Conservation (phyloP, 176 grass and related monocot species). For the Musa troglodytarum region DNA sequence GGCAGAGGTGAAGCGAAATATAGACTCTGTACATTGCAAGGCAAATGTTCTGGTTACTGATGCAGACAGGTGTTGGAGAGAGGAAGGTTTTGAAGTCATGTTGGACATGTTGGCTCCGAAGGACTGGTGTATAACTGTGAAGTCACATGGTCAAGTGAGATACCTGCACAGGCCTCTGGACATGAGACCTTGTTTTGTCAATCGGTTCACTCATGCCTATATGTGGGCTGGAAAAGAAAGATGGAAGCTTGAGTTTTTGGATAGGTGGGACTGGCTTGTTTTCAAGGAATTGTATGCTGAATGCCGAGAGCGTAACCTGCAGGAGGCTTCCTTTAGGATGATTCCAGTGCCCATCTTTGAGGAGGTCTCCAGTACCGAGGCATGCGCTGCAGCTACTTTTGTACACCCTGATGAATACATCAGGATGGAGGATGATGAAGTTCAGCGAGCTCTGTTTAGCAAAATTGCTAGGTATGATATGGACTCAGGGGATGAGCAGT, state of each 20-base stretch:
- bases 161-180: constrained; percentile 52
- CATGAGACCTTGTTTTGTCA: constrained; percentile 53
- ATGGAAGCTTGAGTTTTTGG: constrained; percentile 76
- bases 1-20: constrained; percentile 67
- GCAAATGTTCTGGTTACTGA: constrained; percentile 60
- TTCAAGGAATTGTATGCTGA: constrained; percentile 82
- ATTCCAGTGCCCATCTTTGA: constrained; percentile 63
- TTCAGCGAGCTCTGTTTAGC: constrained; percentile 41
- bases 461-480: constrained; percentile 60
- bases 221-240: constrained; percentile 80
- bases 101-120: constrained; percentile 39
- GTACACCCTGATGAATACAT: constrained; percentile 53
- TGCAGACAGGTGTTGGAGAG: constrained; percentile 72
- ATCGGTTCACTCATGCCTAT: constrained; percentile 79
- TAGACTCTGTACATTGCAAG: constrained; percentile 48
- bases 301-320: constrained; percentile 53
- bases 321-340: constrained; percentile 23
- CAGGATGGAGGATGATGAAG: constrained; percentile 56
- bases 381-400: constrained; percentile 35
- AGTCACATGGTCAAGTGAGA: constrained; percentile 43
- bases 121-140: constrained; percentile 76
- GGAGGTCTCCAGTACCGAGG: constrained; percentile 36
- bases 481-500: constrained; percentile 79
- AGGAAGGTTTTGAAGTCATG: constrained; percentile 62
- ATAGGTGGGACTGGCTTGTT: constrained; percentile 83